Percentiles rank a stretch among this genome's conserved stretches.
These are phyloP conservation scores for Eucalyptus globulus DNA, from an alignment of 345 rosid species.

Conservation along the genomic window DNA sequence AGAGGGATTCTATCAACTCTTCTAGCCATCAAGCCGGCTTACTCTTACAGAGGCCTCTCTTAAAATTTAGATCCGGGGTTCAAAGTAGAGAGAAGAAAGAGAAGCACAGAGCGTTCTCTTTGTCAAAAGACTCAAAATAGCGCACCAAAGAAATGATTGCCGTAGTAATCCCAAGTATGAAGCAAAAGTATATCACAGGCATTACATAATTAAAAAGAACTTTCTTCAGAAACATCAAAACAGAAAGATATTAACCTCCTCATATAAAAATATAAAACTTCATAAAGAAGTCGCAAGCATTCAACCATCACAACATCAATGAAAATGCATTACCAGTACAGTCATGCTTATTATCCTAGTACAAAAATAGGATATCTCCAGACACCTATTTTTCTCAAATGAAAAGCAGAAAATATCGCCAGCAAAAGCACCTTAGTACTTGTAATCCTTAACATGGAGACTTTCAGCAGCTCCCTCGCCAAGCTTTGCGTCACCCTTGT, in stretches of 20 bases:
- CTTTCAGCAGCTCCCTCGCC: constrained; percentile 86
- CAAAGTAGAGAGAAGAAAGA: not conserved
- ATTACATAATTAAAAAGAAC: not conserved
- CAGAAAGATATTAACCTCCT: not conserved
- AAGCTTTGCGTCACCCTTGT: constrained; percentile 66
- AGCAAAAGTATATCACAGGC: not conserved
- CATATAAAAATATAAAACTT: not conserved
- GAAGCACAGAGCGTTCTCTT: not conserved
- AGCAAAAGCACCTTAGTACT: constrained; percentile 26
- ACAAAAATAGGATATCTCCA: not conserved
- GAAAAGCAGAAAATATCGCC: not conserved
- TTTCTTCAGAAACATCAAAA: not conserved
- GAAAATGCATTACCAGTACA: not conserved
- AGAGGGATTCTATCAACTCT: not conserved
- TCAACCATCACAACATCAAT: not conserved
- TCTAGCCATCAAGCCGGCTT: not conserved
- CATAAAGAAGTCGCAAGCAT: not conserved
- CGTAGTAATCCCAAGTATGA: not conserved
- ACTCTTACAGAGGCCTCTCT: not conserved
- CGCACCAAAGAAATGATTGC: not conserved
- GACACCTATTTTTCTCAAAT: not conserved
- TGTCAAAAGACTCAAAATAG: not conserved
- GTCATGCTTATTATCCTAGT: not conserved
- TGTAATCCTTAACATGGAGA: constrained; percentile 92
- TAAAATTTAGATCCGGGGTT: not conserved